These are phyloP conservation scores for Ormosia semicastrata DNA, from an alignment of 306 rosid species.

Conservation along the genomic window DNA sequence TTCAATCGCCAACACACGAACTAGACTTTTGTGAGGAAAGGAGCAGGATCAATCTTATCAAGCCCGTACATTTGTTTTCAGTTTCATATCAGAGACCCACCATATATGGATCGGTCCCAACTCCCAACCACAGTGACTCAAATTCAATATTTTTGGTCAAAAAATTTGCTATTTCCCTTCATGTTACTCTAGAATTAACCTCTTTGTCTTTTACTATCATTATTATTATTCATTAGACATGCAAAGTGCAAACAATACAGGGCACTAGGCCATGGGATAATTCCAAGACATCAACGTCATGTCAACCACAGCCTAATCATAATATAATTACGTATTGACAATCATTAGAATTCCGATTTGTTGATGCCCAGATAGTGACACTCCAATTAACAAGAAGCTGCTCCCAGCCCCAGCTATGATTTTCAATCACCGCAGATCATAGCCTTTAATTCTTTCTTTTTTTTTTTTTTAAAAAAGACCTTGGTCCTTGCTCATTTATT, in stretches of 20 bases:
- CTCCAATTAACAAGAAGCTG: constrained; percentile 21
- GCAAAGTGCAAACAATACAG: not conserved
- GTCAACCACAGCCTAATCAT: constrained; percentile 3
- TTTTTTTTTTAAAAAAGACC: too few species aligned
- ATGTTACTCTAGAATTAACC: constrained; percentile 18
- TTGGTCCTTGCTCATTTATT: not conserved
- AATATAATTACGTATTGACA: constrained; percentile 1
- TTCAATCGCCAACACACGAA: not conserved
- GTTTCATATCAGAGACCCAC: constrained; percentile 5
- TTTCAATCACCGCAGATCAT: not conserved
- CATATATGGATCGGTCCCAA: constrained; percentile 22
- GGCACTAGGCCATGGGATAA: not conserved
- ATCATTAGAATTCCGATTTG: constrained; percentile 19
- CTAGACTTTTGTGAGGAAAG: not conserved
- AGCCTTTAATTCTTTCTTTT: not conserved
- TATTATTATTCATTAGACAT: not conserved
- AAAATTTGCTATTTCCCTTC: not conserved
- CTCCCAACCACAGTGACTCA: not conserved
- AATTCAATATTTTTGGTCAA: not conserved
- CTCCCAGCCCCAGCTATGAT: not conserved
- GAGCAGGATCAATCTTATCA: constrained; percentile 8
- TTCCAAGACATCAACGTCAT: constrained; percentile 39
- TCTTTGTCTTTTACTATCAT: constrained; percentile 29
- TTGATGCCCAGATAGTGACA: constrained; percentile 23
- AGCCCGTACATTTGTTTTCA: not conserved